Conservation (phyloP, 2,329 filamentous ascomycete genomes). For the Aspergillus sp. region DNA sequence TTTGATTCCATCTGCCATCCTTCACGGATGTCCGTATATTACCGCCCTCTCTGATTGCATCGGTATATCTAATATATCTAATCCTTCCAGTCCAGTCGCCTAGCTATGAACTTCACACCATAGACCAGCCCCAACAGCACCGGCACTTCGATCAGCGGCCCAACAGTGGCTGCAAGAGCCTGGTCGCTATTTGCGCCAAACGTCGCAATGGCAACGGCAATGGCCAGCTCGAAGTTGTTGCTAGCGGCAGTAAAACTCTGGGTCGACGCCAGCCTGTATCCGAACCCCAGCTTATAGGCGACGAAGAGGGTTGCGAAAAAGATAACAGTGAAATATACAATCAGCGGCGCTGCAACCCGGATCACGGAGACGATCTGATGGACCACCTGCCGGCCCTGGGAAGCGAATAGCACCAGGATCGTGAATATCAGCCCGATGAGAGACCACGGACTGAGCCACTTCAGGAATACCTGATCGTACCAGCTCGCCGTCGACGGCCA, state of each 20-base stretch:
- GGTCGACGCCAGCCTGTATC: slow-evolving; percentile 60
- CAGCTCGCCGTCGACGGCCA: slow-evolving; percentile 46
- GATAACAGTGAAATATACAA: slow-evolving; percentile 70
- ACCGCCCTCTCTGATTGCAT: too few species aligned
- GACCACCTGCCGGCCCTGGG: slow-evolving; percentile 66
- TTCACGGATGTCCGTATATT: too few species aligned
- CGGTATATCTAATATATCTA: neutral
- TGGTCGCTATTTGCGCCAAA: slow-evolving; percentile 71
- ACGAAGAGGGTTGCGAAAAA: slow-evolving; percentile 61
- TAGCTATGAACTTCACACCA: slow-evolving; percentile 42
- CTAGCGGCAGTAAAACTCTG: slow-evolving; percentile 85
- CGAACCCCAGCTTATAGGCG: slow-evolving; percentile 59
- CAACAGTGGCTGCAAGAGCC: slow-evolving; percentile 72
- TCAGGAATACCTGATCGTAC: slow-evolving; percentile 64
- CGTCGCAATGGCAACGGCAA: slow-evolving; percentile 74
- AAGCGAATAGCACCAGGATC: slow-evolving; percentile 76
- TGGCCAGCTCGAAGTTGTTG: slow-evolving; percentile 89
- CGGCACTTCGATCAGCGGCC: slow-evolving; percentile 77
- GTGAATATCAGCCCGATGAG: slow-evolving; percentile 79
- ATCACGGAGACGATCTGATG: slow-evolving; percentile 76
- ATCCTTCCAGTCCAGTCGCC: slow-evolving; percentile 15
- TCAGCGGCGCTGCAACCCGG: slow-evolving; percentile 66
- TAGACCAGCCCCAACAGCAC: slow-evolving; percentile 72
- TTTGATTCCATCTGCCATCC: too few species aligned
- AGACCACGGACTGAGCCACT: slow-evolving; percentile 60